Evolutionary conservation across 176 grass and related monocot species (phyloP).

Genomic region (Eleusine coracana): DNA sequence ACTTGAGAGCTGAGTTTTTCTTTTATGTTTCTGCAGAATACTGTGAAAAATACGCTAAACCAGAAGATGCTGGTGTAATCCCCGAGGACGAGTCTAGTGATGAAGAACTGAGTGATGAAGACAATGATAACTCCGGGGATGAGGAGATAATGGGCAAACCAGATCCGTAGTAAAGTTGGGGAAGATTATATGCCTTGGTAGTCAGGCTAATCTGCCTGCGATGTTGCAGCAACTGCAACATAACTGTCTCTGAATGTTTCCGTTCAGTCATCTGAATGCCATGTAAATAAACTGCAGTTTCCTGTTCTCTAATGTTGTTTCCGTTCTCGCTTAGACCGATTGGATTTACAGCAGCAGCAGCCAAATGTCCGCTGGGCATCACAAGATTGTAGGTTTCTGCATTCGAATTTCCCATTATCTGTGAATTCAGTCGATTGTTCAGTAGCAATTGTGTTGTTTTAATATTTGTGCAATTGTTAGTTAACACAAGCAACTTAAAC

Average conservation of each 20-base stretch:
- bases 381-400: not conserved
- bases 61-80: slow-evolving; percentile 65
- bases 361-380: not conserved
- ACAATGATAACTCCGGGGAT: slow-evolving; percentile 61
- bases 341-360: slow-evolving; percentile 28
- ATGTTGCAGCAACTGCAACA: slow-evolving; percentile 50
- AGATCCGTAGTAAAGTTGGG: slow-evolving; percentile 48
- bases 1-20: slow-evolving; percentile 18
- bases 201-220: slow-evolving; percentile 2
- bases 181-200: not conserved
- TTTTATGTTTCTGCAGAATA: slow-evolving; percentile 48
- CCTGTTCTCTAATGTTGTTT: slow-evolving; percentile 30
- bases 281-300: slow-evolving; percentile 53
- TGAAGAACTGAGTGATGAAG: slow-evolving; percentile 79
- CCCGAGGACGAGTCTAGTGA: slow-evolving; percentile 69
- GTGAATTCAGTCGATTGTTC: not conserved
- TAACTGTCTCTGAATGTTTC: slow-evolving; percentile 18
- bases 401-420: not conserved
- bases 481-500: not conserved
- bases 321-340: slow-evolving; percentile 12
- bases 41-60: slow-evolving; percentile 72
- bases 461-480: not conserved
- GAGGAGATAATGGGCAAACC: slow-evolving; percentile 70
- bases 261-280: slow-evolving; percentile 29
- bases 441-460: not conserved